Evolutionary conservation across 768 basidiomycete genomes (phyloP), one percentile per base, ranked within the genome.

Genomic region (Pholiota molesta): DNA sequence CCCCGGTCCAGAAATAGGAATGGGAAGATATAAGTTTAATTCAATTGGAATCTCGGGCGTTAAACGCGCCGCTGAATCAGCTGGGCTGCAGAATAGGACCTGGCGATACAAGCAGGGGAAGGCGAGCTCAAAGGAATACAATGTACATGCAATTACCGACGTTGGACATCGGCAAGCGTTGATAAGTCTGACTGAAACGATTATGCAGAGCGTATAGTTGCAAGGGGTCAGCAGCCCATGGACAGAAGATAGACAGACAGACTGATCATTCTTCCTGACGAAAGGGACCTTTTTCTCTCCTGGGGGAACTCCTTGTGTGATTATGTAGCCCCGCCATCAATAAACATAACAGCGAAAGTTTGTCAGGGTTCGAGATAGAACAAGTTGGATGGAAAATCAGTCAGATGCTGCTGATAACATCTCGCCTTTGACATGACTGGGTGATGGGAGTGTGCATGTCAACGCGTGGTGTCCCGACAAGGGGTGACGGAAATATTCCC

Each of bases 91-190:
- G 47, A 26, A 3, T 26, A 14, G 47, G 23, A 4, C 23, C 42
- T 44, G 21, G n/a, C 42, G n/a, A 19, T 2, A 16, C 42, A 21
- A 44, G 42, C 42, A 44, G 19, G 6, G 19, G n/a, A 44, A 44
- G n/a, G 9, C n/a, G n/a, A 5, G n/a, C 8, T n/a, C 42, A 7
- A 1, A 6, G 19, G n/a, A 13, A 21, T 44, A 16, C n/a, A n/a
- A n/a, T n/a, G n/a, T n/a, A n/a, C 42, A n/a, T 19, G 16, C 17
- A 44, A 3, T 5, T 21, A 39, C 35, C 19, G 39, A 14, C n/a
- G 13, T 59, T 37, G 35, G 58, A 52, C 51, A 42, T 59, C 59
- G 52, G 59, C 23, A 60, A 54, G 35, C 3, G 31, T 6, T 54
- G 51, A 53, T 60, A 51, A 42, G 31, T 42, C 17, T 49, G 47